Evolutionary conservation across 495 filamentous ascomycete genomes (phyloP).

Genomic region (Aspergillus bridgeri): DNA sequence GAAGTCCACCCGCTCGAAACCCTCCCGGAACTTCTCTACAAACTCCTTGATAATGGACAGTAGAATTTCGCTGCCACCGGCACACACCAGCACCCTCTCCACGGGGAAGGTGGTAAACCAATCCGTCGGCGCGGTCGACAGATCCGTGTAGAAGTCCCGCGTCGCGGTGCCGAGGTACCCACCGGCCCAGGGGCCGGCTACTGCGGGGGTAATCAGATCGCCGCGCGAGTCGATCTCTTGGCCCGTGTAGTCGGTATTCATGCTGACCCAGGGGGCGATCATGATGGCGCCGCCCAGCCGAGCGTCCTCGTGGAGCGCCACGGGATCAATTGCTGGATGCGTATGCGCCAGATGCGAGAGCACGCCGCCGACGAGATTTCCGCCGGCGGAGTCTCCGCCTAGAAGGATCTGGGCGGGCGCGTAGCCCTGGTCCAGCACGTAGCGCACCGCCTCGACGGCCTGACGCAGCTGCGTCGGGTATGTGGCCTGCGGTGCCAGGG

Average conservation of each 20-base stretch:
- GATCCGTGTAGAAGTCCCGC: conserved; percentile 55
- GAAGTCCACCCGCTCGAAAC: conserved; percentile 34
- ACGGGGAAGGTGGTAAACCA: conserved; percentile 53
- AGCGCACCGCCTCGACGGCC: conserved; percentile 47
- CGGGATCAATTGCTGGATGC: conserved; percentile 45
- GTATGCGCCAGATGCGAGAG: conserved; percentile 61
- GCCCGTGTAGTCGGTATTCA: conserved; percentile 39
- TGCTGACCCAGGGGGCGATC: conserved; percentile 56
- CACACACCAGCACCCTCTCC: conserved; percentile 50
- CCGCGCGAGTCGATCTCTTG: conserved; percentile 45
- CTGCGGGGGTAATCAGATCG: conserved; percentile 46
- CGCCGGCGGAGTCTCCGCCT: conserved; percentile 65
- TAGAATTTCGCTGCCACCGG: conserved; percentile 57
- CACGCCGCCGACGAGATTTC: conserved; percentile 54
- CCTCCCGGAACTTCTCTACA: conserved; percentile 34
- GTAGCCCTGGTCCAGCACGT: conserved; percentile 44
- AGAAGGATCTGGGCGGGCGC: conserved; percentile 49
- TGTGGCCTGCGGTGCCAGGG: conserved; percentile 51
- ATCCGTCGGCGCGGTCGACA: conserved; percentile 43
- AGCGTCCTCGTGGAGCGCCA: conserved; percentile 11
- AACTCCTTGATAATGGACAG: conserved; percentile 55
- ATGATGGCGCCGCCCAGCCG: conserved; percentile 49
- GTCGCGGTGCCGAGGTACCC: conserved; percentile 46
- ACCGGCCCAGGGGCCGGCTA: conserved; percentile 43
- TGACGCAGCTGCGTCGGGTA: conserved; percentile 63